Percentiles rank a stretch among this genome's conserved stretches.
These are phyloP conservation scores for Fusarium newnesense DNA, from an alignment of 2,329 filamentous ascomycete genomes.

Conservation along the genomic window DNA sequence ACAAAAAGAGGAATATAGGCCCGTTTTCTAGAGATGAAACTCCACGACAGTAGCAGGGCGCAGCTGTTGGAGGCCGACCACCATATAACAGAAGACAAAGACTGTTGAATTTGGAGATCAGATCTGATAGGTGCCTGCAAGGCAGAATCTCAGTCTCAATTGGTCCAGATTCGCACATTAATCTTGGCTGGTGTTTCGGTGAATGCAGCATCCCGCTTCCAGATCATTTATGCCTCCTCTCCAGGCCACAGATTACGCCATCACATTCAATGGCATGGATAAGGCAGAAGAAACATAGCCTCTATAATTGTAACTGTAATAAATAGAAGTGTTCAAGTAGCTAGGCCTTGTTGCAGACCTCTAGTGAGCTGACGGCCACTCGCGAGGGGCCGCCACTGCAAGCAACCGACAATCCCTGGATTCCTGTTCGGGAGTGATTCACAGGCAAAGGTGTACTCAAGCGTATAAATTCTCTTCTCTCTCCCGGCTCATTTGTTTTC, in stretches of 20 bases:
- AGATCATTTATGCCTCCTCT: neutral
- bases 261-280: neutral
- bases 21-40: neutral
- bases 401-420: neutral
- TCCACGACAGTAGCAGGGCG: neutral
- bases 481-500: neutral
- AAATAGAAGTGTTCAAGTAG: neutral
- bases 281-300: neutral
- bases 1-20: neutral
- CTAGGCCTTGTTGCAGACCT: neutral
- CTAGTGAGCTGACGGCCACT: neutral
- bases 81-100: neutral
- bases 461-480: neutral
- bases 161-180: fast-evolving
- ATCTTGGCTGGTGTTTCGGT: neutral
- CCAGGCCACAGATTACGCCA: neutral
- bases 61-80: slow-evolving; percentile 3
- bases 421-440: neutral
- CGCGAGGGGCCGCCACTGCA: neutral
- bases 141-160: neutral
- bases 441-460: neutral
- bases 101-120: too few species aligned
- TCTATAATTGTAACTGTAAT: neutral
- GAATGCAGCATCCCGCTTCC: neutral
- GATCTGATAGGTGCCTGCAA: neutral